phyloP scores from a whole-genome alignment of 2,329 filamentous ascomycete genomes.

The Apiospora phragmitis region DNA sequence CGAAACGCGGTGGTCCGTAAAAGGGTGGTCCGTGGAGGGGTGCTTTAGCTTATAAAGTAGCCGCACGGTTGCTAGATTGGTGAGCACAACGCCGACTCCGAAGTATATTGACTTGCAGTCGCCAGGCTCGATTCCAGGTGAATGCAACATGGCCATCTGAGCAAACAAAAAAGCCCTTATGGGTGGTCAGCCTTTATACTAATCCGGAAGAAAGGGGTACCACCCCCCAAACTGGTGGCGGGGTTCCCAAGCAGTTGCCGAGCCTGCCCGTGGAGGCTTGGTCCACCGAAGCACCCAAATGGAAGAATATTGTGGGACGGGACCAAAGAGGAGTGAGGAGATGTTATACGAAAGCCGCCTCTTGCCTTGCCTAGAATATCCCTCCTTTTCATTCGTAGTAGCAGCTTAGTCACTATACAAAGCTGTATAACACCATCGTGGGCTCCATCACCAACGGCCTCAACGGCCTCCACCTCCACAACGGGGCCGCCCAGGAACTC shows the following conservation, averaged over 20 bases:
- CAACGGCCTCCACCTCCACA: neutral
- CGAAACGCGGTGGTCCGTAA: too few relatives aligned
- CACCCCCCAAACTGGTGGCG: neutral
- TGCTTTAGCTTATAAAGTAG: too few relatives aligned
- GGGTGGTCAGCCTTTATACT: neutral
- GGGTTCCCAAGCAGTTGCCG: neutral
- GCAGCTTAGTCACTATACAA: neutral
- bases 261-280: neutral
- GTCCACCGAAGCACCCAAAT: neutral
- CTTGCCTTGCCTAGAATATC: neutral
- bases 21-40: too few relatives aligned
- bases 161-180: neutral
- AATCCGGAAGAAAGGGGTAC: neutral
- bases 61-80: neutral
- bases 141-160: neutral
- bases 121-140: neutral
- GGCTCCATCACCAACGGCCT: neutral
- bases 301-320: neutral
- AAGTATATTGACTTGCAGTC: neutral
- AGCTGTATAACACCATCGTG: neutral
- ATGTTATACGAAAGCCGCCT: neutral
- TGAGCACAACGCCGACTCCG: neutral
- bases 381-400: too few relatives aligned
- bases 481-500: constrained; percentile 20
- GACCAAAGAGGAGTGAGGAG: neutral